A percentile compares a stretch with the other conserved stretches of the same genome.
Conservation (phyloP, 495 filamentous ascomycete species). For the Neurospora intermedia region DNA sequence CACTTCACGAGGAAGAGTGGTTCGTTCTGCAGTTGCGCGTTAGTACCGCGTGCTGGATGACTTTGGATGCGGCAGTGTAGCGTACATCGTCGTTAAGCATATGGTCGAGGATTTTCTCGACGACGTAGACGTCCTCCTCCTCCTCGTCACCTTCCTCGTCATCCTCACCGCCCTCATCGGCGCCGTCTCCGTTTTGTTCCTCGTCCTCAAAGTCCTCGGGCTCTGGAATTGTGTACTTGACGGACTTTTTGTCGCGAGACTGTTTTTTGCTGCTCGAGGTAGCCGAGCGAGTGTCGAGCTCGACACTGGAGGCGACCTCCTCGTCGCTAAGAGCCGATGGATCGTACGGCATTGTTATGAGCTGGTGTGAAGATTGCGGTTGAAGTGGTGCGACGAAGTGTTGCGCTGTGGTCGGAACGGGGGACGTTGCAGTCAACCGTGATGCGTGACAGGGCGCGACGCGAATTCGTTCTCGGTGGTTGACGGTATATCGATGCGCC, state of each 20-base stretch:
- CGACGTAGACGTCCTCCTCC: slow-evolving; percentile 36
- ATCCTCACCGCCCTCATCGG: slow-evolving; percentile 23
- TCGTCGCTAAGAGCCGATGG: slow-evolving; percentile 30
- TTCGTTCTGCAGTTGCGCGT: slow-evolving; percentile 18
- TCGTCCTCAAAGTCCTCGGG: slow-evolving; percentile 13
- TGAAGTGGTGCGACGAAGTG: background rate
- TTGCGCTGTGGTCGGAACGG: background rate
- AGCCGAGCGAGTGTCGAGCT: slow-evolving; percentile 4
- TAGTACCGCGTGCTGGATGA: background rate
- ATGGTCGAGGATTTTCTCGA: slow-evolving; percentile 47
- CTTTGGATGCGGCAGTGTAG: background rate
- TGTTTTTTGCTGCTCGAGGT: slow-evolving; percentile 9
- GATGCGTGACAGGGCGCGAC: background rate
- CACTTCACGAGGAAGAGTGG: slow-evolving; percentile 47
- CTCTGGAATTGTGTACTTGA: slow-evolving; percentile 6
- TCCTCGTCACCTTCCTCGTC: slow-evolving; percentile 32
- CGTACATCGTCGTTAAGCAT: slow-evolving; percentile 39
- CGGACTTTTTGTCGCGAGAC: slow-evolving; percentile 14
- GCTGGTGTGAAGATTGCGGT: background rate
- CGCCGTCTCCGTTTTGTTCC: slow-evolving; percentile 9
- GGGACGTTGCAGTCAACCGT: background rate
- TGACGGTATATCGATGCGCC: background rate
- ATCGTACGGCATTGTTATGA: background rate
- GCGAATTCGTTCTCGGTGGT: background rate
- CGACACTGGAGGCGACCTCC: slow-evolving; percentile 24